Conservation (phyloP, 1,139 yeast species). For the Yamadazyma siamensis region DNA sequence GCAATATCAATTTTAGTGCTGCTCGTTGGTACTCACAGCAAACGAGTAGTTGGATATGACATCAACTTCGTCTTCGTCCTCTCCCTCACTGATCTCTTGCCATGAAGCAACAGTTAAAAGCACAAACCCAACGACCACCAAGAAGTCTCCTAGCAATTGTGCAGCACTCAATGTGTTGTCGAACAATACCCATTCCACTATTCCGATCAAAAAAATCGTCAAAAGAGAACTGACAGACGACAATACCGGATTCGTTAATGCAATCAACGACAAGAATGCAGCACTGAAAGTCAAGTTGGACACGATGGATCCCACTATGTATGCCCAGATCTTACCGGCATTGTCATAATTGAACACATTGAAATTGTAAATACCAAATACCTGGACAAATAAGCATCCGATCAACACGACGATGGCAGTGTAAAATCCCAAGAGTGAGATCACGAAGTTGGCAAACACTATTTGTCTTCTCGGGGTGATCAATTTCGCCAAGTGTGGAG, state of each 20-base stretch:
- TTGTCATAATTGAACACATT: slow-evolving; percentile 47
- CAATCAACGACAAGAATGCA: slow-evolving; percentile 72
- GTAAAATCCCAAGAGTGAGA: slow-evolving; percentile 56
- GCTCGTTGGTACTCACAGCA: slow-evolving; percentile 28
- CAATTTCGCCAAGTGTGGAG: slow-evolving; percentile 44
- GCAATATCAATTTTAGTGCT: too few relatives aligned
- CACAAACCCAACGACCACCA: slow-evolving; percentile 65
- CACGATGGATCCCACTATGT: slow-evolving; percentile 48
- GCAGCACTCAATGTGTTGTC: slow-evolving; percentile 47
- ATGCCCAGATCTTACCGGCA: slow-evolving; percentile 37
- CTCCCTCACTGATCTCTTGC: slow-evolving; percentile 67
- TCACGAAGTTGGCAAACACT: slow-evolving; percentile 46
- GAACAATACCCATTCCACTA: slow-evolving; percentile 73
- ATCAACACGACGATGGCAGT: slow-evolving; percentile 53
- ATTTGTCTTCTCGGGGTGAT: slow-evolving; percentile 48
- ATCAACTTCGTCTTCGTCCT: slow-evolving; percentile 51
- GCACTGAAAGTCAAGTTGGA: slow-evolving; percentile 71
- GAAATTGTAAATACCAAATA: slow-evolving; percentile 58
- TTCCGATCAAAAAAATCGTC: slow-evolving; percentile 76
- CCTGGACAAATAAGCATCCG: slow-evolving; percentile 47
- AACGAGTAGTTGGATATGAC: slow-evolving; percentile 43
- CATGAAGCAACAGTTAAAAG: slow-evolving; percentile 71
- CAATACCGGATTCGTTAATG: slow-evolving; percentile 81
- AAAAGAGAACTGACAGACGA: slow-evolving; percentile 79
- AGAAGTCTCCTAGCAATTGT: slow-evolving; percentile 54